Conservation (phyloP, 495 filamentous ascomycete genomes). For the Neurospora terricola region DNA sequence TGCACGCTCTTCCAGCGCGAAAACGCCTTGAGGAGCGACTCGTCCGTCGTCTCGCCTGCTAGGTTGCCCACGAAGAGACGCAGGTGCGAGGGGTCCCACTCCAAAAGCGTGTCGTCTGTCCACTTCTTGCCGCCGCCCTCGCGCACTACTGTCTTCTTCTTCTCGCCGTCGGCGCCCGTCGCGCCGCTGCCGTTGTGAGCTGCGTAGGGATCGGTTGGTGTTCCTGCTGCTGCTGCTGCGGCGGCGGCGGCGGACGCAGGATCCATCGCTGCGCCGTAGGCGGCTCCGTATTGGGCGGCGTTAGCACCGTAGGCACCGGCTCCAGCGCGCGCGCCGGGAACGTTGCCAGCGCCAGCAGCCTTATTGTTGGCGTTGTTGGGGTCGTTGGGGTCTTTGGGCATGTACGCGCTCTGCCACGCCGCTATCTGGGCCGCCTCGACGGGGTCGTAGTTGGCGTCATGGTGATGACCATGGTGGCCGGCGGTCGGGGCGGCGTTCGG, state of each 20-base stretch:
- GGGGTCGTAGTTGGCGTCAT: slow-evolving; percentile 47
- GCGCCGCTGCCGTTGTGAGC: slow-evolving; percentile 19
- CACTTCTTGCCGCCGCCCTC: slow-evolving; percentile 84
- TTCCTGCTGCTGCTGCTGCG: slow-evolving; percentile 9
- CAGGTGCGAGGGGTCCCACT: slow-evolving; percentile 95
- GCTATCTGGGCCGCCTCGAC: slow-evolving; percentile 90
- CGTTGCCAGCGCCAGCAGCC: slow-evolving; percentile 14
- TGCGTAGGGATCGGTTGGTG: slow-evolving; percentile 19
- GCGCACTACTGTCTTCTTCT: slow-evolving; percentile 68
- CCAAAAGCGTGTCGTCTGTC: slow-evolving; percentile 74
- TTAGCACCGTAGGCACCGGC: slow-evolving; percentile 31
- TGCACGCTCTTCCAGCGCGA: slow-evolving; percentile 75
- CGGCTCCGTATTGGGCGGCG: slow-evolving; percentile 12
- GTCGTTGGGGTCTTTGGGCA: slow-evolving; percentile 40
- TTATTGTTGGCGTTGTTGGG: slow-evolving; percentile 11
- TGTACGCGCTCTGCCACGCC: slow-evolving; percentile 93
- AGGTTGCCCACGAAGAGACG: slow-evolving; percentile 94
- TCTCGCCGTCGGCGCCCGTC: slow-evolving; percentile 18
- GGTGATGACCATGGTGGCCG: background rate
- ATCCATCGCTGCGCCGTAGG: slow-evolving; percentile 3
- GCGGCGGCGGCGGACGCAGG: slow-evolving; percentile 20
- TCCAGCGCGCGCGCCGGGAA: slow-evolving; percentile 4
- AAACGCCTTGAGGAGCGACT: slow-evolving; percentile 89
- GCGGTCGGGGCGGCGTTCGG: slow-evolving; percentile 39
- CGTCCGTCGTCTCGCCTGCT: slow-evolving; percentile 96